These are phyloP conservation scores for Xylaria bambusicola DNA, from an alignment of 495 filamentous ascomycete genomes.

Conservation along the genomic window DNA sequence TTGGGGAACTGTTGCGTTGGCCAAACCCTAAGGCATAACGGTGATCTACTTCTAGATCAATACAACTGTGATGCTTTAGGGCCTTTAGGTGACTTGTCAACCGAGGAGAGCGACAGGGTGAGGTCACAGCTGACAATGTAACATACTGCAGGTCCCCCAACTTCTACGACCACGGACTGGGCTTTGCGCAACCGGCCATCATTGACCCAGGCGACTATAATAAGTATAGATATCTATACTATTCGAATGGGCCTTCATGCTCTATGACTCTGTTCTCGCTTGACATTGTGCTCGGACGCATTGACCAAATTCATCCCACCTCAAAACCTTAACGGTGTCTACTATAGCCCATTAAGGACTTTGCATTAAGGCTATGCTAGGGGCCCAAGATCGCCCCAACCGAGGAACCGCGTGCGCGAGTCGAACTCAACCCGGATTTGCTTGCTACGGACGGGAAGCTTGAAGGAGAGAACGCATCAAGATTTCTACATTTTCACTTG, in stretches of 20 bases:
- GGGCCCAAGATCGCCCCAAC: neutral
- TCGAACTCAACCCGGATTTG: neutral
- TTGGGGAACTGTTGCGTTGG: neutral
- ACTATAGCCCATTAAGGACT: neutral
- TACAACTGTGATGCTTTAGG: constrained; percentile 6
- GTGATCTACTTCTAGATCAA: constrained; percentile 5
- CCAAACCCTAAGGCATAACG: neutral
- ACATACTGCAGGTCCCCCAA: constrained; percentile 15
- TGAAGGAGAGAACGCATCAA: constrained; percentile 3
- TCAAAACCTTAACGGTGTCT: neutral
- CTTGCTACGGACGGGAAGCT: neutral
- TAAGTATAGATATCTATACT: constrained; percentile 6
- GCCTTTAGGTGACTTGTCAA: neutral
- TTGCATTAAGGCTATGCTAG: neutral
- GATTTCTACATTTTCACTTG: too few species aligned
- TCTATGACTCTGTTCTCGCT: constrained; percentile 3
- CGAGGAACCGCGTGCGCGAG: neutral
- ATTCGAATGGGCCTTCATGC: neutral
- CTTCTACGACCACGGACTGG: constrained; percentile 8
- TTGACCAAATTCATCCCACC: neutral
- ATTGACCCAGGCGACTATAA: constrained; percentile 12
- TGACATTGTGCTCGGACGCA: constrained; percentile 3
- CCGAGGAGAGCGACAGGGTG: neutral
- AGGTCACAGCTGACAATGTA: constrained; percentile 22
- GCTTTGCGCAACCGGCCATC: neutral